phyloP scores from a whole-genome alignment of 305 asterid species.

The Fraxinus angustifolia region DNA sequence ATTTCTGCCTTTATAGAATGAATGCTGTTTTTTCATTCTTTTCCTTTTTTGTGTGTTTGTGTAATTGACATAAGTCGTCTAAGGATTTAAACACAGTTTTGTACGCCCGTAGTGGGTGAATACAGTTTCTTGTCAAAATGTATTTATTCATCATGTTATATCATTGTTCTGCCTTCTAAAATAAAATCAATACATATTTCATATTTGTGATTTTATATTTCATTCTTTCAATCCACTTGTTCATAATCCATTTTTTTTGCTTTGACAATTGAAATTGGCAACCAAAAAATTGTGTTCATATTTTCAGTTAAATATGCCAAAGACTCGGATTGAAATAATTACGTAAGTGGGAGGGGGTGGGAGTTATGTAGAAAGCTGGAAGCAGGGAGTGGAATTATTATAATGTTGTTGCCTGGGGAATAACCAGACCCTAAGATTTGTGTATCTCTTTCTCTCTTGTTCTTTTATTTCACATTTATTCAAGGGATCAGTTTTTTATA shows the following conservation, averaged over 20 bases:
- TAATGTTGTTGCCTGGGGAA: not conserved
- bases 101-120: not conserved
- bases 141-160: constrained; percentile 9
- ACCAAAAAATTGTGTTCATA: not conserved
- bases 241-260: not conserved
- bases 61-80: not conserved
- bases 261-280: not conserved
- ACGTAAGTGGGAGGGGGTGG: not conserved
- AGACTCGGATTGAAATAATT: not conserved
- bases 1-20: constrained; percentile 5
- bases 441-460: not conserved
- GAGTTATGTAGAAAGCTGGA: not conserved
- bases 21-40: not conserved
- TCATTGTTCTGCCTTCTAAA: constrained; percentile 3
- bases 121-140: constrained; percentile 5
- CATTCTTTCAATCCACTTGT: not conserved
- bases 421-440: not conserved
- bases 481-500: not conserved
- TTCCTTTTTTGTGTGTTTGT: not conserved
- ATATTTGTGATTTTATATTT: not conserved
- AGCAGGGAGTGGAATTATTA: not conserved
- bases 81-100: not conserved
- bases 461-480: not conserved
- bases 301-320: not conserved
- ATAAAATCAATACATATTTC: not conserved